Evolutionary conservation across 768 basidiomycete species (phyloP).

Genomic region (Lactifluus piperatus): DNA sequence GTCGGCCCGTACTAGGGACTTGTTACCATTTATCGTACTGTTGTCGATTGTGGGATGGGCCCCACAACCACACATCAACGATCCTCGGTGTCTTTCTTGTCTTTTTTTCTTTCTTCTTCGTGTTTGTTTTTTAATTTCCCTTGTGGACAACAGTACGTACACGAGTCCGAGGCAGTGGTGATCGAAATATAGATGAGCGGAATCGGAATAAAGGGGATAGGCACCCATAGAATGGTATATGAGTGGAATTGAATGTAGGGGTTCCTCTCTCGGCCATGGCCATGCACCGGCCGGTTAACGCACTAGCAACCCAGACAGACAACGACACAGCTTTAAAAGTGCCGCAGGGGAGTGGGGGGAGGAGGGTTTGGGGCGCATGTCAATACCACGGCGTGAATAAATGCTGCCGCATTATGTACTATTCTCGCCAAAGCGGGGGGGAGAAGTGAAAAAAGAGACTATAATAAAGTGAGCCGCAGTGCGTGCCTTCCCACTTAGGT

Average conservation of each 20-base stretch:
- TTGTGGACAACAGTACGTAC: background rate
- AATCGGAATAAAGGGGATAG: slow-evolving; percentile 10
- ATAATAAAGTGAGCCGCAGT: background rate
- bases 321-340: background rate
- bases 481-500: background rate
- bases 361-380: background rate
- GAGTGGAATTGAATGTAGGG: slow-evolving; percentile 1
- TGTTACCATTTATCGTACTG: background rate
- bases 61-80: no score
- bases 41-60: background rate
- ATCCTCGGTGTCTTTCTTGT: no score
- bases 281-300: background rate
- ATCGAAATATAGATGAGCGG: slow-evolving; percentile 9
- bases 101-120: background rate
- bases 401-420: background rate
- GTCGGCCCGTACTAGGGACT: background rate
- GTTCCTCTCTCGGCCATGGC: background rate
- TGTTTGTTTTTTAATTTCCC: no score
- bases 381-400: background rate
- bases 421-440: background rate
- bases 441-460: background rate
- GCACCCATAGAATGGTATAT: slow-evolving; percentile 1
- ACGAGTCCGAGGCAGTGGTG: slow-evolving; percentile 10
- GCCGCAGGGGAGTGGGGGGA: background rate
- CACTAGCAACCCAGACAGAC: background rate